Percentiles rank a stretch among this genome's conserved stretches.
Evolutionary conservation across 495 filamentous ascomycete genomes (phyloP).

Genomic region (Pyrenula massariospora): DNA sequence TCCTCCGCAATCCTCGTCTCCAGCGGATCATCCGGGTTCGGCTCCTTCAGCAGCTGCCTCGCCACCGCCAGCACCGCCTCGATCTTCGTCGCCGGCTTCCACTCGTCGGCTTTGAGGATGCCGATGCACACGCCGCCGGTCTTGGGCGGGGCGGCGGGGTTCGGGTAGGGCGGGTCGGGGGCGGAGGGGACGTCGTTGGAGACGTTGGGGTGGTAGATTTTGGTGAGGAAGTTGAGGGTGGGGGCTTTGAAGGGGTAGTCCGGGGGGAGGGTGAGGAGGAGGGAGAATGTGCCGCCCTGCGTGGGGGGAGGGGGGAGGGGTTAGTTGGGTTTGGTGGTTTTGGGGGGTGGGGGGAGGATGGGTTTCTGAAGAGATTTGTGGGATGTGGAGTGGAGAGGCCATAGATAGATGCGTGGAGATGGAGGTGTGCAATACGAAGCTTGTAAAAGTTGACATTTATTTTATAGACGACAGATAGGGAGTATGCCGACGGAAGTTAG

Average conservation of each 20-base stretch:
- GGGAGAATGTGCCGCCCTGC: slow-evolving; percentile 66
- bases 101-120: slow-evolving; percentile 77
- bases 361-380: no score
- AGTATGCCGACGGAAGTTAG: no score
- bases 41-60: slow-evolving; percentile 66
- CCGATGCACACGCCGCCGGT: slow-evolving; percentile 87
- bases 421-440: no score
- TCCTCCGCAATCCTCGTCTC: slow-evolving; percentile 80
- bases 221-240: slow-evolving; percentile 74
- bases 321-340: not conserved
- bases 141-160: slow-evolving; percentile 89
- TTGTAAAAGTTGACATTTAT: no score
- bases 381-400: no score
- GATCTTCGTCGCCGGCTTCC: slow-evolving; percentile 85
- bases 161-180: slow-evolving; percentile 72
- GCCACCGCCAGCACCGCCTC: slow-evolving; percentile 68
- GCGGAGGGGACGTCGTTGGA: slow-evolving; percentile 94
- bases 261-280: slow-evolving; percentile 63
- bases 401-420: no score
- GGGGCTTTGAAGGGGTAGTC: slow-evolving; percentile 97
- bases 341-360: not conserved
- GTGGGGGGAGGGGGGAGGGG: not conserved
- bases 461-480: no score
- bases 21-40: slow-evolving; percentile 88
- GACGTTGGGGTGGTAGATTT: slow-evolving; percentile 97